These are phyloP conservation scores for Trichaptum fuscoviolaceum DNA, from an alignment of 768 basidiomycete species.

Conservation along the genomic window DNA sequence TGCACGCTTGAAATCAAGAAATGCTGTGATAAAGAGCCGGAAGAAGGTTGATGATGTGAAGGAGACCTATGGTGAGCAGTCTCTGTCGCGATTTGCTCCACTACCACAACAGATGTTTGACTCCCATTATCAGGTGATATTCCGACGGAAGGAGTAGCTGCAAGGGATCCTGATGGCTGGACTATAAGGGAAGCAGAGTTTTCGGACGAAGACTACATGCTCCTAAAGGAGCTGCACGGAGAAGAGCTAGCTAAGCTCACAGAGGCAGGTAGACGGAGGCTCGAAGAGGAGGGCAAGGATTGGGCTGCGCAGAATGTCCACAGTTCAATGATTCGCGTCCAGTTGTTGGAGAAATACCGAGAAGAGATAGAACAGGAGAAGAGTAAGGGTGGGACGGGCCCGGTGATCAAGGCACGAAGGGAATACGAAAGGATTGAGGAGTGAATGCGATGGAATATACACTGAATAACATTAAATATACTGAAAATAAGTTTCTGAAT, in stretches of 20 bases:
- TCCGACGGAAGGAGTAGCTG: not conserved
- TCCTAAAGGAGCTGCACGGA: not conserved
- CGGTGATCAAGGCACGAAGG: not conserved
- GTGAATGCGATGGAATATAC: not conserved
- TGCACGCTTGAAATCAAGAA: constrained; percentile 27
- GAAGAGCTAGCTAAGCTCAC: not conserved
- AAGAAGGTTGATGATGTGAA: constrained; percentile 18
- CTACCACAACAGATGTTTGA: not conserved
- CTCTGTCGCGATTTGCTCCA: not conserved
- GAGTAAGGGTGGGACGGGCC: not conserved
- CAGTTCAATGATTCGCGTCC: not conserved
- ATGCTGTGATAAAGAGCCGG: constrained; percentile 29
- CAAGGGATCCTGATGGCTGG: not conserved
- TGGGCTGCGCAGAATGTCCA: not conserved
- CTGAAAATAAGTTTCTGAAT: not conserved
- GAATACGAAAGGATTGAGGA: not conserved
- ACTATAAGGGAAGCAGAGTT: not conserved
- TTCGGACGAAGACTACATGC: not conserved
- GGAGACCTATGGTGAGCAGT: constrained; percentile 22
- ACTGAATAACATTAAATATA: too few species aligned
- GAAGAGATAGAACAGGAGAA: not conserved
- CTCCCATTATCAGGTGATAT: not conserved
- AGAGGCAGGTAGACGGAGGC: not conserved
- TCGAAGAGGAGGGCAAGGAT: not conserved
- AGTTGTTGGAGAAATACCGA: not conserved